Percentiles rank a stretch among this genome's conserved stretches.
Evolutionary conservation across 164 flowering plant genomes (phyloP).

Genomic region (Cinnamomum chago): DNA sequence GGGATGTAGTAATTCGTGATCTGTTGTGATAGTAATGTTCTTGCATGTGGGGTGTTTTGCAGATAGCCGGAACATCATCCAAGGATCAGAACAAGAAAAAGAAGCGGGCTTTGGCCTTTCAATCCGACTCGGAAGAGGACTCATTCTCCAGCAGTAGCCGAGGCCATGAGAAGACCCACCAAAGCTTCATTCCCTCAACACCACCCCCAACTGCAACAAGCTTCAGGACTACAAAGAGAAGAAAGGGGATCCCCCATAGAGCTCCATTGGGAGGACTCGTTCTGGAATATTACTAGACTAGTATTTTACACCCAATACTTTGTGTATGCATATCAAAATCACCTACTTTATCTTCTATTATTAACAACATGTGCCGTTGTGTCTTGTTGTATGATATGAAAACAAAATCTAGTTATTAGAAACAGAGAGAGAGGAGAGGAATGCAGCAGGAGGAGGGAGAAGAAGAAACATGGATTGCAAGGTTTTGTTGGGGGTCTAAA

Average conservation of each 20-base stretch:
- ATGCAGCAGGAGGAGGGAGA: background rate
- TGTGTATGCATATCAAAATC: background rate
- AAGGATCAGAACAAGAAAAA: constrained; percentile 20
- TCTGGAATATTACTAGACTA: constrained; percentile 40
- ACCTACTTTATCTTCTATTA: background rate
- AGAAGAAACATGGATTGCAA: background rate
- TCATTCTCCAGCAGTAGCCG: constrained; percentile 38
- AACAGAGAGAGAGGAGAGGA: background rate
- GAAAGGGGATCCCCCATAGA: constrained; percentile 93
- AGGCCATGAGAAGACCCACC: constrained; percentile 28
- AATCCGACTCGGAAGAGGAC: constrained; percentile 52
- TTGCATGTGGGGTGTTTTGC: background rate
- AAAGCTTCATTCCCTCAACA: constrained; percentile 75
- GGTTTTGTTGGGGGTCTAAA: background rate
- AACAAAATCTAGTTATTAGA: no score
- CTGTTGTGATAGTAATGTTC: no score
- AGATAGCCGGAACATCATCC: constrained; percentile 35
- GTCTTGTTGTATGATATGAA: no score
- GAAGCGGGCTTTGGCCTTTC: constrained; percentile 30
- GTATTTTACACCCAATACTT: constrained; percentile 10
- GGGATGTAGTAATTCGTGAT: no score
- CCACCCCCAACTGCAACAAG: constrained; percentile 69
- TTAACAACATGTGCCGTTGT: constrained; percentile 15
- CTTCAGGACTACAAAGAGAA: constrained; percentile 69
- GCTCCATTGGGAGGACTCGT: constrained; percentile 75